Conservation (phyloP, 1,284 basidiomycete species). For the Fomitopsis palustris region DNA sequence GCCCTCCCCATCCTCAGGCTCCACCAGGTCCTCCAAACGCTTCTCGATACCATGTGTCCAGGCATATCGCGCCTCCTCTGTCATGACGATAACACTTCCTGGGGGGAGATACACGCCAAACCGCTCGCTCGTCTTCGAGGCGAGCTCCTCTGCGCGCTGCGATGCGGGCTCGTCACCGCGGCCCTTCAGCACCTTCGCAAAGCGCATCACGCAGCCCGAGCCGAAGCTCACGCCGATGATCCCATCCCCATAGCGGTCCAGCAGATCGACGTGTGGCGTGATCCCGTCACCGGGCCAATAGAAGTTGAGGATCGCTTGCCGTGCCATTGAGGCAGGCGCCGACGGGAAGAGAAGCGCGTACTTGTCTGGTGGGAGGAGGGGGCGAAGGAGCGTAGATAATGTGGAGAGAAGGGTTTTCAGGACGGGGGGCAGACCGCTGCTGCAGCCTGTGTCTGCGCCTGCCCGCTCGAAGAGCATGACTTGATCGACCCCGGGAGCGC, state of each 20-base stretch:
- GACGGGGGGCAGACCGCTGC: slow-evolving; percentile 47
- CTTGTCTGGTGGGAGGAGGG: slow-evolving; percentile 43
- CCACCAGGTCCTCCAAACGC: slow-evolving; percentile 45
- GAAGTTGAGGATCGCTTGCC: slow-evolving; percentile 79
- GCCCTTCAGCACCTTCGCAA: slow-evolving; percentile 30
- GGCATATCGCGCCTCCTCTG: slow-evolving; percentile 66
- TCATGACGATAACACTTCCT: slow-evolving; percentile 66
- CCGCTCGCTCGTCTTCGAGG: slow-evolving; percentile 3
- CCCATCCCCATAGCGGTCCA: slow-evolving; percentile 73
- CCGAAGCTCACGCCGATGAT: slow-evolving; percentile 77
- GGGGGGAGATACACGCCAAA: slow-evolving; percentile 55
- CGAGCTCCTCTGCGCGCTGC: not conserved
- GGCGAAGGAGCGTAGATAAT: slow-evolving; percentile 45
- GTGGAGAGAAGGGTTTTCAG: slow-evolving; percentile 49
- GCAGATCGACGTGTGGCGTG: slow-evolving; percentile 72
- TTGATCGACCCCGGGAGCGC: slow-evolving; percentile 51
- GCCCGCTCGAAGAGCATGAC: slow-evolving; percentile 74
- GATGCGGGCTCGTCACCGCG: slow-evolving; percentile 4
- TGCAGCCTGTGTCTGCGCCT: slow-evolving; percentile 3
- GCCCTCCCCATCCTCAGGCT: slow-evolving; percentile 25
- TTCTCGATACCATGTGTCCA: slow-evolving; percentile 68
- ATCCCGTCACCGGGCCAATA: slow-evolving; percentile 82
- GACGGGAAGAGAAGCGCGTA: slow-evolving; percentile 53
- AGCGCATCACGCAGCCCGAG: slow-evolving; percentile 73
- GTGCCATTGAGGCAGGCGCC: slow-evolving; percentile 37